Base-by-base conservation (phyloP, 352 stramenopile genomes). In the Globisporangium yorkense region DNA sequence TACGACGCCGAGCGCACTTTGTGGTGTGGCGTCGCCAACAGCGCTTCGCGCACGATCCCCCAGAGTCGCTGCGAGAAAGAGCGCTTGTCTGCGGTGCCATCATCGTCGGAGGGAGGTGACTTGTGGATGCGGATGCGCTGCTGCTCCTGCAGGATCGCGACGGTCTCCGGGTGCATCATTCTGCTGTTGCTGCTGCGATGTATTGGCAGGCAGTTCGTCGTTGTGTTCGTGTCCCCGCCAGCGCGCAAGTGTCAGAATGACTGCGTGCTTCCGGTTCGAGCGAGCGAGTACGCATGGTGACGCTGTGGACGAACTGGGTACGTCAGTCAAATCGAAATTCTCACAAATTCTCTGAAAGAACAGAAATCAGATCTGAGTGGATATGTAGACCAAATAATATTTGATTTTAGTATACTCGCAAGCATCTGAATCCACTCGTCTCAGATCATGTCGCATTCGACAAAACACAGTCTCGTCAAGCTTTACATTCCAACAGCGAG, bases 1-100 rank as follows among this genome's bases (percentile, higher is more conserved):
- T 64, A 64, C 24, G 58, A 64, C 12, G 58, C 51, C n/a, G 58
- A 58, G 27, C 58, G 58, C 44, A 64, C 51, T 33, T 59, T 58
- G 27, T 51, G 51, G 0, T 15, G 58, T 20, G 58, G 24, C 6
- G 24, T 47, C 4, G 27, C 10, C 0, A 55, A 12, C 24, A 64
- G 43, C 12, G n/a, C 56, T 10, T 59, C 44, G 51, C 51, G 51
- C 51, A 64, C 44, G 7, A 64, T 53, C 6, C 43, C 51, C 58
- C 58, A 64, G 18, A 64, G 39, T 5, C 57, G 50, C 57, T 63
- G 51, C 27, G 51, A 46, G 40, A 64, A 53, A 5, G 51, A 29
- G 37, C 24, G 47, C 24, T 29, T 46, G 40, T 43, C 43, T 10
- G 35, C 16, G 21, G 9, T n/a, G n/a, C 6, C 52, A 31, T 3